Evolutionary conservation across 2,329 filamentous ascomycete species (phyloP), one percentile per base, ranked within the genome.

Genomic region (Graphilbum sp.): DNA sequence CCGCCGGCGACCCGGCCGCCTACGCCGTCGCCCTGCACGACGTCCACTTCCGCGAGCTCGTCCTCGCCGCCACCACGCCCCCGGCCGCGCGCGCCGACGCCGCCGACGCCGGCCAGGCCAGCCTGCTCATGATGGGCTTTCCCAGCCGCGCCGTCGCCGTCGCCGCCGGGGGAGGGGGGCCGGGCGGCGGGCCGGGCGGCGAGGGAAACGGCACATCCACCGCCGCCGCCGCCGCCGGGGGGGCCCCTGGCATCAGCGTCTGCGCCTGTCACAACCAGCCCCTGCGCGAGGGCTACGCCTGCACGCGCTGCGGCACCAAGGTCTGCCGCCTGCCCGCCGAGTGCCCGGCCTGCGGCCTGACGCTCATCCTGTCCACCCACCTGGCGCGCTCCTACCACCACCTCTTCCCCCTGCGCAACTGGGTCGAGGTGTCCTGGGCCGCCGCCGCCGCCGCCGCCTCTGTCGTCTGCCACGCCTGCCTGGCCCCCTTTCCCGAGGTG

Each of bases 81-180:
- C 90, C 88, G 0, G 79, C 86, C 16, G 83, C 86, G 12, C 74
- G 82, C 39, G 72, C 76, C 3, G 58, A 31, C 68, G 71, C 32
- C 3, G 32, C 45, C 66, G 71, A 49, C 67, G 32, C 35, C 33
- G 31, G 39, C 42, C 34, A 66, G 9, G 67, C 73, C 1, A 75
- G 71, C 39, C 64, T 98, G 31, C 71, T 98, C 20, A 92, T 93
- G 82, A 98, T 98, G 88, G 90, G 90, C 5, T 98, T 98, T 52
- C 90, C 90, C 0, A 92, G 84, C 6, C 73, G 87, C 29, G 81
- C 80, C 3, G 73, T 90, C 13, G 82, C 84, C 64, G 32, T 69
- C 75, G 5, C 61, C 68, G 35, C 34, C 43, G 16, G 82, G 84
- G 38, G 23, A 7, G 23, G 23, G 23, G 7, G 23, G 7, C 23